Conservation (phyloP, 164 flowering plant species). For the Akebia trifoliata region DNA sequence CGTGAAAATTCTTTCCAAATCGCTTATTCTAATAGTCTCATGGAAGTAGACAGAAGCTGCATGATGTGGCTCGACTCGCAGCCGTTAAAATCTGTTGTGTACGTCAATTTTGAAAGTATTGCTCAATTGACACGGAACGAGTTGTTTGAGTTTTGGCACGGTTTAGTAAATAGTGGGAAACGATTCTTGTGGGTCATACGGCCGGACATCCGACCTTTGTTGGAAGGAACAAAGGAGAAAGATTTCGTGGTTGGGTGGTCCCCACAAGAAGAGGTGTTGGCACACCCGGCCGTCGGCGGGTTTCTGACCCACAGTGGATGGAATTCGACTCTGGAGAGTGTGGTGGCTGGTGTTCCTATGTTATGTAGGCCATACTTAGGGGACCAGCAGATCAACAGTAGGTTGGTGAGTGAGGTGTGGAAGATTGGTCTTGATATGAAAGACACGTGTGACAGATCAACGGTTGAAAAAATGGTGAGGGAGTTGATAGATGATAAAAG, state of each 20-base stretch:
- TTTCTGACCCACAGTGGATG: slow-evolving; percentile 49
- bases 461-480: slow-evolving; percentile 27
- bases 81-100: slow-evolving; percentile 4
- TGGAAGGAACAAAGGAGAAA: slow-evolving; percentile 22
- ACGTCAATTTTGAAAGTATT: slow-evolving; percentile 9
- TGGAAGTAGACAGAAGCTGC: slow-evolving; percentile 11
- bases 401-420: slow-evolving; percentile 39
- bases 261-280: slow-evolving; percentile 42
- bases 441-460: slow-evolving; percentile 23
- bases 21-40: no score
- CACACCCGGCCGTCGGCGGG: slow-evolving; percentile 37
- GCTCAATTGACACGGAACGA: background rate
- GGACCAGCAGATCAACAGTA: slow-evolving; percentile 38
- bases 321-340: slow-evolving; percentile 44
- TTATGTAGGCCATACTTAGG: slow-evolving; percentile 35
- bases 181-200: slow-evolving; percentile 18
- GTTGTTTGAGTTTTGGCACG: background rate
- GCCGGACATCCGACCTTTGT: slow-evolving; percentile 14
- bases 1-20: no score
- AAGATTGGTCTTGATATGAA: slow-evolving; percentile 35
- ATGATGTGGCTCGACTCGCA: slow-evolving; percentile 10
- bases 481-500: slow-evolving; percentile 28
- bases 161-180: slow-evolving; percentile 6
- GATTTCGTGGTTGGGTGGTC: slow-evolving; percentile 35
- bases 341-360: slow-evolving; percentile 38